Base-by-base conservation (phyloP, 2,329 filamentous ascomycete species). In the Cladophialophora chaetospira region DNA sequence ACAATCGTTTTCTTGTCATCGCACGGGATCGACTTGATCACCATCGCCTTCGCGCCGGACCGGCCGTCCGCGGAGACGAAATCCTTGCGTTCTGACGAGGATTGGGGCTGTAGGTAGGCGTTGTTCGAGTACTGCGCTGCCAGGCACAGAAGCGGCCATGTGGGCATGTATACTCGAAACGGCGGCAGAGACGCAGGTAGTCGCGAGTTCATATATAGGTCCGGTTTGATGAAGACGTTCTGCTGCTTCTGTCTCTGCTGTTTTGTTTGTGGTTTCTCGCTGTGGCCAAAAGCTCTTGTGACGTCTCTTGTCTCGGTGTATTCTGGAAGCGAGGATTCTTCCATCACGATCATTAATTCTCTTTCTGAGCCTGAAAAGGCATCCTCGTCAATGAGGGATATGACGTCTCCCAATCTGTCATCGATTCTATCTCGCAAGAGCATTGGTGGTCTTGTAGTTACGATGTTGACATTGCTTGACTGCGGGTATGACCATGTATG, bases 11-110 rank as follows among this genome's bases (percentile, higher is more conserved):
- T 84, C 75, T 87, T 85, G 66, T 89, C 80, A 67, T 94, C 89
- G 69, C 91, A 84, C 1, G 89, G 84, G 0, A 92, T 80, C 0
- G 87, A 90, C 68, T 92, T 93, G 68, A 95, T 86, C 13, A 89
- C 85, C 86, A 93, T 93, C 21, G 90, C 88, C 69, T 92, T 93
- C 1, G 89, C 88, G n/a, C 89, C 89, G 3, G 82, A 79, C 17
- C 80, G 79, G 81, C 86, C 88, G 70, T 91, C 84, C 3, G 88
- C 84, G 31, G 85, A 79, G 31, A 94, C 80, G 63, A 89, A 88
- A 2, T 86, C 80, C 64, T 89, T 84, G 10, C 79, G 79, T 70
- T 91, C 88, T 19, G 79, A 75, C 8, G 57, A 38, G 1, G 82
- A 81, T 0, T 75, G 74, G 0, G 89, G 85, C 31, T 81, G 80